Evolutionary conservation across 108 stramenopile species (phyloP), one percentile per base, ranked within the genome.

Genomic region (Phaeodactylum tricornutum): DNA sequence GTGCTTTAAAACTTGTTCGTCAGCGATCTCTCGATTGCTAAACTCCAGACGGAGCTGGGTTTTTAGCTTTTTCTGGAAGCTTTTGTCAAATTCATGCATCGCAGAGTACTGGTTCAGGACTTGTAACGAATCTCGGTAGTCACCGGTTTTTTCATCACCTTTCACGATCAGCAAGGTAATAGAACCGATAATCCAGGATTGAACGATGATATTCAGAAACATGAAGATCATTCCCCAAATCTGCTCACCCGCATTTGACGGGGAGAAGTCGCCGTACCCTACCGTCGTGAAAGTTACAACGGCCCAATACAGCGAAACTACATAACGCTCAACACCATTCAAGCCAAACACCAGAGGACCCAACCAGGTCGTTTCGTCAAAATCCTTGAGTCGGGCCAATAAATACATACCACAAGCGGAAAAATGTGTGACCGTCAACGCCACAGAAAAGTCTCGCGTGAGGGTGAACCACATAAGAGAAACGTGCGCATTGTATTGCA

Each of bases 241-340:
- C 49, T 68, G 59, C 44, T 74, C 73, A 11, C 34, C 21, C 15
- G 33, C 31, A 41, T 74, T 74, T 27, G 34, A 29, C 16, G 73
- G 61, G 0, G 28, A 21, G 53, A 59, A 72, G 41, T 72, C 70
- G 11, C 70, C 70, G 35, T 72, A 72, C 7, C 69, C 67, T 2
- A 74, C 73, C 9, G 73, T 74, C 20, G 56, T 54, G 47, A 74
- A 74, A 2, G 73, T 74, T 1, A 65, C 66, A 21, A 74, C 54
- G 20, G 65, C 51, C 64, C 58, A 62, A 63, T 74, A 74, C 15
- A 74, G 46, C 20, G 62, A 39, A 35, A 69, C 70, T 8, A 74
- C 48, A 47, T 74, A 74, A 9, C 50, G 55, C 32, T 74, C 65
- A 50, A 70, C 51, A 27, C 44, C 50, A 4, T 40, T 62, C 46